A percentile compares a stretch with the other conserved stretches of the same genome.
Evolutionary conservation across 768 basidiomycete genomes (phyloP).

Genomic region (Amyloporia xantha): DNA sequence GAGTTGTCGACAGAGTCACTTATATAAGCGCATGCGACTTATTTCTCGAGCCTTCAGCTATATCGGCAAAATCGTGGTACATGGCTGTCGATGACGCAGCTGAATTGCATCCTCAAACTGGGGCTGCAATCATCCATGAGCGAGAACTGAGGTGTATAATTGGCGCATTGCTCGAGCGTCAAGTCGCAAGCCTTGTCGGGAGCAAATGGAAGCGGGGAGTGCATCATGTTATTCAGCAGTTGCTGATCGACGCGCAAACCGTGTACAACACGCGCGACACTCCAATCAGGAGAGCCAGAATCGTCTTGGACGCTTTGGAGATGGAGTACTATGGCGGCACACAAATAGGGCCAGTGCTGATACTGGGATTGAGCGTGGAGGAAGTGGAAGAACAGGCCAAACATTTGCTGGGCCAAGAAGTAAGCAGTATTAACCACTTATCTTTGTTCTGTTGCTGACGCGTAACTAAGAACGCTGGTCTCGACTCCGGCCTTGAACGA

Average conservation of each 20-base stretch:
- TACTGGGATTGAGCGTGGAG: slow-evolving; percentile 17
- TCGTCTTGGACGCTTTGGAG: slow-evolving; percentile 49
- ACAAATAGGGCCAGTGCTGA: too few relatives aligned
- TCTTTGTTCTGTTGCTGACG: background rate
- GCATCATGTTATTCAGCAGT: slow-evolving; percentile 27
- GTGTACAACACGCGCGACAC: slow-evolving; percentile 42
- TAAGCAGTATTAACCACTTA: slow-evolving; percentile 11
- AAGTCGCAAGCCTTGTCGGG: slow-evolving; percentile 48
- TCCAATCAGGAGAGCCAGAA: slow-evolving; percentile 54
- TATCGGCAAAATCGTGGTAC: slow-evolving; percentile 36
- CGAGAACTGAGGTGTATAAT: slow-evolving; percentile 22
- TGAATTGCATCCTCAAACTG: too few relatives aligned
- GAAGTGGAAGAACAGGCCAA: slow-evolving; percentile 37
- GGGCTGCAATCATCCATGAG: background rate
- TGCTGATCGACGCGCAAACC: slow-evolving; percentile 44
- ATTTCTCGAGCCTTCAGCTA: slow-evolving; percentile 38
- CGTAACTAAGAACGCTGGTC: slow-evolving; percentile 21
- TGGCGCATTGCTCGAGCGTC: slow-evolving; percentile 57
- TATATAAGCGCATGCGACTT: slow-evolving; percentile 66
- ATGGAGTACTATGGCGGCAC: slow-evolving; percentile 35
- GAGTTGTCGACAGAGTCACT: slow-evolving; percentile 59
- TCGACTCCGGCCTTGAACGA: slow-evolving; percentile 22
- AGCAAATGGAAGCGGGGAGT: slow-evolving; percentile 55
- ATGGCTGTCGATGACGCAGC: too few relatives aligned
- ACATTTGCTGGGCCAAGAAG: slow-evolving; percentile 34